phyloP scores from a whole-genome alignment of 2,329 filamentous ascomycete genomes.

The Diaporthe vexans region DNA sequence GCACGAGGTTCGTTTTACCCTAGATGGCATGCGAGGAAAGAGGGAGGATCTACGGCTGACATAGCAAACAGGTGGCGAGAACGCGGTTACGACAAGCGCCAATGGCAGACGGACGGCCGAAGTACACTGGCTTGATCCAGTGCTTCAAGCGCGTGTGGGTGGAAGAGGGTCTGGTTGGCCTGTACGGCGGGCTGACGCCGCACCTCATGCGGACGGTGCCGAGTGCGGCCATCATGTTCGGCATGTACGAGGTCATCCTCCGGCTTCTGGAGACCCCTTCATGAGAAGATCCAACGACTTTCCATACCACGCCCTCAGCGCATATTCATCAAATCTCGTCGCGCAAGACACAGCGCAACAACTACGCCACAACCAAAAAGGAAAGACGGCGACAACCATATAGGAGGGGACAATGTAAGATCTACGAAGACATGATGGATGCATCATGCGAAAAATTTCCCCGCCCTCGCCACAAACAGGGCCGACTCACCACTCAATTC shows the following conservation, averaged over 20 bases:
- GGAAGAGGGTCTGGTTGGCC: constrained; percentile 86
- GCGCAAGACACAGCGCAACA: not conserved
- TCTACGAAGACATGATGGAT: constrained; percentile 27
- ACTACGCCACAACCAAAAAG: not conserved
- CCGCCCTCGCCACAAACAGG: not conserved
- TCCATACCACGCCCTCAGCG: not conserved
- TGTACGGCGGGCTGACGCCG: constrained; percentile 93
- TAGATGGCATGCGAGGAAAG: not conserved
- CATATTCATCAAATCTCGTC: not conserved
- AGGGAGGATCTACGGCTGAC: constrained; percentile 25
- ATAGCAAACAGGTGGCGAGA: constrained; percentile 73
- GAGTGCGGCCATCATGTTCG: constrained; percentile 96
- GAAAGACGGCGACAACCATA: not conserved
- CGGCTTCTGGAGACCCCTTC: constrained; percentile 56
- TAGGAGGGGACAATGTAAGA: constrained; percentile 21
- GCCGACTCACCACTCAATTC: constrained; percentile 25
- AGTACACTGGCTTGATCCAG: constrained; percentile 90
- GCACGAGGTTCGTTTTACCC: constrained; percentile 76
- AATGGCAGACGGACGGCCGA: constrained; percentile 76
- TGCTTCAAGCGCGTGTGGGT: constrained; percentile 91
- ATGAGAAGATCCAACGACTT: constrained; percentile 27
- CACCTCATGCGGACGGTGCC: constrained; percentile 93
- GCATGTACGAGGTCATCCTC: constrained; percentile 79
- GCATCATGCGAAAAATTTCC: not conserved
- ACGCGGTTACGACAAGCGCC: constrained; percentile 90